These are phyloP conservation scores for Amanita thiersii DNA, from an alignment of 768 basidiomycete species.

Conservation along the genomic window DNA sequence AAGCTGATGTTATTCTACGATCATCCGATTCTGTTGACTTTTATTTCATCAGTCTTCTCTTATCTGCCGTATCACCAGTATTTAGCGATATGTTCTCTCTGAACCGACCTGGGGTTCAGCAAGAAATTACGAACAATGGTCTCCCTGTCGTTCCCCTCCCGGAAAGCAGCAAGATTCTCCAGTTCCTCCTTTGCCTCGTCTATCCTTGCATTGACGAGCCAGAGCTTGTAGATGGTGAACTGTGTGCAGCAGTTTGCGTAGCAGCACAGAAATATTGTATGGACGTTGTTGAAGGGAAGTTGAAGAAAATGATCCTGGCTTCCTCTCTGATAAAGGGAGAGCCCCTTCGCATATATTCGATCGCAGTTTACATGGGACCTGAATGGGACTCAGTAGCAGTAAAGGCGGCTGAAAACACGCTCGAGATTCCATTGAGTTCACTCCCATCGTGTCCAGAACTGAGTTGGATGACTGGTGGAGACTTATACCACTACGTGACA, in stretches of 20 bases:
- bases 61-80: neutral
- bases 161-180: slow-evolving; percentile 2
- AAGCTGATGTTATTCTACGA: slow-evolving; percentile 18
- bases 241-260: neutral
- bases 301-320: neutral
- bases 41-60: neutral
- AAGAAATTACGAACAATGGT: neutral
- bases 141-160: neutral
- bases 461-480: slow-evolving; percentile 1
- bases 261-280: slow-evolving; percentile 6
- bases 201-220: neutral
- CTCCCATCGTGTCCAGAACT: neutral
- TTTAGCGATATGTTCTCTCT: slow-evolving; percentile 2
- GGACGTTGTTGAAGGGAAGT: neutral
- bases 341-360: slow-evolving; percentile 1
- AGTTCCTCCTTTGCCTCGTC: neutral
- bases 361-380: slow-evolving; percentile 1
- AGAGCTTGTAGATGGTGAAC: neutral
- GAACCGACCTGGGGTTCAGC: neutral
- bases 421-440: neutral
- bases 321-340: neutral
- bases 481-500: slow-evolving; percentile 1
- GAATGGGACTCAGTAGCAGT: neutral
- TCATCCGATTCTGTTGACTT: slow-evolving; percentile 24
- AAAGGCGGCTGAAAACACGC: neutral